A percentile compares a stretch with the other conserved stretches of the same genome.
phyloP scores from a whole-genome alignment of 2,329 filamentous ascomycete genomes.

The Nemania sp. region DNA sequence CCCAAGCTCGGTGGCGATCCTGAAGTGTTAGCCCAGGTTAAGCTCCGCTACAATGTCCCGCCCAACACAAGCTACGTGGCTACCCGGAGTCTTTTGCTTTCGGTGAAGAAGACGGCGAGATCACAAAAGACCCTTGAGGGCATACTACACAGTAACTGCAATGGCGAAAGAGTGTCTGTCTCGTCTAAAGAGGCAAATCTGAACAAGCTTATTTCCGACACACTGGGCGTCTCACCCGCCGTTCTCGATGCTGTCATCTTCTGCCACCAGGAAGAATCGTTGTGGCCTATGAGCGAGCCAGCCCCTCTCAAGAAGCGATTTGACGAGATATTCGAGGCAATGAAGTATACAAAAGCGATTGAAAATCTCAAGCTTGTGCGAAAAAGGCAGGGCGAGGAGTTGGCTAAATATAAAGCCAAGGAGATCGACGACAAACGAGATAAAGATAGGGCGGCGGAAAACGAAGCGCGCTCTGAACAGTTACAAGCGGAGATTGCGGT shows the following conservation, averaged over 20 bases:
- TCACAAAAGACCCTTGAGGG: constrained; percentile 88
- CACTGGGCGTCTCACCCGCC: constrained; percentile 88
- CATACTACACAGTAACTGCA: constrained; percentile 77
- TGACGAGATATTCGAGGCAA: constrained; percentile 96
- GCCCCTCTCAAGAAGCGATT: constrained; percentile 89
- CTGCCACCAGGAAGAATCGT: constrained; percentile 96
- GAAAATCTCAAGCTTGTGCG: constrained; percentile 90
- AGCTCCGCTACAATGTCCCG: constrained; percentile 85
- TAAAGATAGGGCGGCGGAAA: constrained; percentile 84
- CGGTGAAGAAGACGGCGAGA: constrained; percentile 82
- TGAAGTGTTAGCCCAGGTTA: constrained; percentile 91
- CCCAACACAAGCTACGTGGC: constrained; percentile 84
- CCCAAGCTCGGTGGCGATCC: constrained; percentile 92
- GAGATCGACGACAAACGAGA: constrained; percentile 83
- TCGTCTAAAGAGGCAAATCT: constrained; percentile 86
- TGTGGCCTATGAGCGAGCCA: constrained; percentile 96
- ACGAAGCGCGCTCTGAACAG: constrained; percentile 72
- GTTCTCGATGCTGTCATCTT: constrained; percentile 97
- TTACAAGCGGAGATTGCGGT: constrained; percentile 75
- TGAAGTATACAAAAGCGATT: constrained; percentile 97
- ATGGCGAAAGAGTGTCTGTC: constrained; percentile 82
- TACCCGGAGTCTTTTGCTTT: constrained; percentile 86
- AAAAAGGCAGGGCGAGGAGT: constrained; percentile 83
- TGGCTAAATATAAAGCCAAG: constrained; percentile 77
- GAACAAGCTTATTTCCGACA: constrained; percentile 84